Evolutionary conservation across 306 rosid genomes (phyloP).

Genomic region (Medicago ruthenica): DNA sequence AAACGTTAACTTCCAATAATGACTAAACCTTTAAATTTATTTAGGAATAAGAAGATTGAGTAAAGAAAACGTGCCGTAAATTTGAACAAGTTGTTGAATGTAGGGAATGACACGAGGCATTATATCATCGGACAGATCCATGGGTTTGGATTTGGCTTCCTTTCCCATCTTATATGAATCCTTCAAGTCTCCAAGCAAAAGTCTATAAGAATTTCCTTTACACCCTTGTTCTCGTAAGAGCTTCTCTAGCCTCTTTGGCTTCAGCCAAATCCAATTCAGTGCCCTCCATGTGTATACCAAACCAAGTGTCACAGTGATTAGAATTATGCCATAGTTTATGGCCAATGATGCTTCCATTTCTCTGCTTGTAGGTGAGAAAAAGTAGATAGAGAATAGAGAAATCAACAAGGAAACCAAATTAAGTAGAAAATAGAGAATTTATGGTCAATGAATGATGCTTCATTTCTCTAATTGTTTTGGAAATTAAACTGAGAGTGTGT

Average conservation of each 20-base stretch:
- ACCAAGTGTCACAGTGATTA: not conserved
- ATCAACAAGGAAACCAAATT: not conserved
- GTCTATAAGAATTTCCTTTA: conserved; percentile 50
- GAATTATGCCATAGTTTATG: not conserved
- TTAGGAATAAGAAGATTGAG: not conserved
- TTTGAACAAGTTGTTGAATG: conserved; percentile 24
- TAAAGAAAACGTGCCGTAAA: conserved; percentile 41
- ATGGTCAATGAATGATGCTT: no score
- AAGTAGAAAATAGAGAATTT: no score
- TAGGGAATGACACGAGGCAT: conserved; percentile 47
- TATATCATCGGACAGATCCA: conserved; percentile 48
- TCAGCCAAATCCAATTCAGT: conserved; percentile 57
- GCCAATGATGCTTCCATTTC: not conserved
- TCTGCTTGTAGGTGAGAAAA: not conserved
- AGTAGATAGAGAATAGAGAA: not conserved
- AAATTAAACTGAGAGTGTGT: no score
- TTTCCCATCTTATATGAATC: conserved; percentile 21
- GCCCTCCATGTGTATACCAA: conserved; percentile 46
- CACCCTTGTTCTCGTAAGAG: conserved; percentile 56
- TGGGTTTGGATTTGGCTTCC: conserved; percentile 52
- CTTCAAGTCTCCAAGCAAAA: conserved; percentile 30
- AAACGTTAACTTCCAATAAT: no score
- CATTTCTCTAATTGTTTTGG: no score
- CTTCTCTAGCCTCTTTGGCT: conserved; percentile 58
- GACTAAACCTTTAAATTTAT: no score